Evolutionary conservation across 495 filamentous ascomycete genomes (phyloP).

Genomic region (Pseudomonodictys pantanalensis): DNA sequence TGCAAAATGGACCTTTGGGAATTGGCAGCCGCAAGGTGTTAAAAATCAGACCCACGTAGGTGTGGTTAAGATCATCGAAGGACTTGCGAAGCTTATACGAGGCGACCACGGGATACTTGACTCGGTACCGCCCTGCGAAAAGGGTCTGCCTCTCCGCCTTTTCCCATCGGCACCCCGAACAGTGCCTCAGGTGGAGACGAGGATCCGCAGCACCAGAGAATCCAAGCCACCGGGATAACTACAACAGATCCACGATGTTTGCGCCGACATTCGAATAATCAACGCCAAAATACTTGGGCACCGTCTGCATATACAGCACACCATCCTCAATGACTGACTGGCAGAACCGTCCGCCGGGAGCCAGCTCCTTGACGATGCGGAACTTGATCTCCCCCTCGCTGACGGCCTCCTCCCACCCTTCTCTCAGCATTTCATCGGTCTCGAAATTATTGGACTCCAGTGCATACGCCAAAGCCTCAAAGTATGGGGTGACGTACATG

Average conservation of each 20-base stretch:
- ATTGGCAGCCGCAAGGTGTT: too few relatives aligned
- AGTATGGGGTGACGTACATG: slow-evolving; percentile 8
- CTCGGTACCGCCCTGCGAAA: too few relatives aligned
- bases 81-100: too few relatives aligned
- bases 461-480: slow-evolving; percentile 16
- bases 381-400: slow-evolving; percentile 25
- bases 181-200: not conserved
- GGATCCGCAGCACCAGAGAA: not conserved
- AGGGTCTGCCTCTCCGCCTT: too few relatives aligned
- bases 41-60: too few relatives aligned
- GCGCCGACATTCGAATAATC: slow-evolving; percentile 13
- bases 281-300: slow-evolving; percentile 14
- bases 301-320: slow-evolving; percentile 30
- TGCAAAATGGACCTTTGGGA: too few relatives aligned
- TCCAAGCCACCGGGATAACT: not conserved
- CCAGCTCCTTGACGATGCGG: slow-evolving; percentile 28
- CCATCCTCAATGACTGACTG: slow-evolving; percentile 31
- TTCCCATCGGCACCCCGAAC: too few relatives aligned
- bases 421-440: slow-evolving; percentile 33
- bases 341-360: slow-evolving; percentile 15
- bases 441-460: slow-evolving; percentile 25
- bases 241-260: slow-evolving; percentile 18
- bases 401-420: slow-evolving; percentile 32
- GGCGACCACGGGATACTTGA: too few relatives aligned
- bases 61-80: too few relatives aligned